Evolutionary conservation across 306 rosid genomes (phyloP).

Genomic region (Cicer judaicum): DNA sequence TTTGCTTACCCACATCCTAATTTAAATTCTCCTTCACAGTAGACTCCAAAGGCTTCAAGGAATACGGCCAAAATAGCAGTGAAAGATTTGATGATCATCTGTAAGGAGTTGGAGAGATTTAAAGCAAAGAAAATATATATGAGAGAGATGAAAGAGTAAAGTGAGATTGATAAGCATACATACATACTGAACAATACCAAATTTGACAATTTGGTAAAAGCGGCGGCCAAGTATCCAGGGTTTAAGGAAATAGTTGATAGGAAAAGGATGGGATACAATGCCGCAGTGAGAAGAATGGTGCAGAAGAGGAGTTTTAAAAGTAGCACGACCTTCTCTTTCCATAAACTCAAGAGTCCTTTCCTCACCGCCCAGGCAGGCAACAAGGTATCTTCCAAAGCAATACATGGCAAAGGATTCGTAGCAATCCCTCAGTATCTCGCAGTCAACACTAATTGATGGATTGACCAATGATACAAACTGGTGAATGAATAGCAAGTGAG

Average conservation of each 20-base stretch:
- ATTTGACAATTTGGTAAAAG: constrained; percentile 90
- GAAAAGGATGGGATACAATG: constrained; percentile 84
- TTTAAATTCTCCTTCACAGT: constrained; percentile 96
- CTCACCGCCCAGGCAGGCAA: constrained; percentile 97
- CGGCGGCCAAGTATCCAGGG: constrained; percentile 90
- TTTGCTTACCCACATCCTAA: constrained; percentile 86
- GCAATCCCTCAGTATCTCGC: constrained; percentile 90
- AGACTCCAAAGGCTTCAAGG: constrained; percentile 87
- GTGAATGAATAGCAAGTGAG: constrained; percentile 19
- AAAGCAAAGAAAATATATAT: constrained; percentile 31
- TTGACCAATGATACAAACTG: constrained; percentile 81
- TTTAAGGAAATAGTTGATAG: constrained; percentile 74
- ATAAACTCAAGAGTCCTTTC: constrained; percentile 87
- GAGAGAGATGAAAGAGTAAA: background rate
- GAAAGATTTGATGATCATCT: constrained; percentile 92
- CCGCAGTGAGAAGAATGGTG: constrained; percentile 63
- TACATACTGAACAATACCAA: constrained; percentile 99
- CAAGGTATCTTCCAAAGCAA: constrained; percentile 98
- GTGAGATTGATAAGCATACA: constrained; percentile 66
- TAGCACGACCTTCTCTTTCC: constrained; percentile 84
- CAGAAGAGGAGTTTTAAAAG: constrained; percentile 71
- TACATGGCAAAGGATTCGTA: constrained; percentile 99
- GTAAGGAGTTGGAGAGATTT: constrained; percentile 50
- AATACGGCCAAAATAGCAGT: constrained; percentile 81
- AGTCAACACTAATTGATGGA: constrained; percentile 83